Evolutionary conservation across 176 grass and related monocot species (phyloP).

Genomic region (Triticum dicoccoides): DNA sequence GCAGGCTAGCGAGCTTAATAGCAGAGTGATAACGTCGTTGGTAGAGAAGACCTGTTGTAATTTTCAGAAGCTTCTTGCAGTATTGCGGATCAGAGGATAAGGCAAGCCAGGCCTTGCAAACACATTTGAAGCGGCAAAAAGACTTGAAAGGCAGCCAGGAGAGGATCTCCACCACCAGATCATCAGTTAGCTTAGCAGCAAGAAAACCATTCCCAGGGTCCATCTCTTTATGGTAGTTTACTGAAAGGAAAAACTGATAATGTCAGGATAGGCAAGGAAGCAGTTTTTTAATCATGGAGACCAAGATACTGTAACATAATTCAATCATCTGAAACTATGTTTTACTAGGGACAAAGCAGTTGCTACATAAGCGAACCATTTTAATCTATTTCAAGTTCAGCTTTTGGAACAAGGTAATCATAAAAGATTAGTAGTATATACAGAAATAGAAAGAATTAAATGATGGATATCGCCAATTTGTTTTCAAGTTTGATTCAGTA

Average conservation of each 20-base stretch:
- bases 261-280: background rate
- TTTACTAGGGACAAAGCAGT: background rate
- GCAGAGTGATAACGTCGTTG: background rate
- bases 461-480: background rate
- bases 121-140: slow-evolving; percentile 15
- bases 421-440: background rate
- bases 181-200: slow-evolving; percentile 13
- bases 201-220: background rate
- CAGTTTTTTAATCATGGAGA: background rate
- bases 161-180: slow-evolving; percentile 45
- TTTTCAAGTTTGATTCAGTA: background rate
- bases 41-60: slow-evolving; percentile 40
- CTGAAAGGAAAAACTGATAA: background rate
- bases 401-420: background rate
- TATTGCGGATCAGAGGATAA: slow-evolving; percentile 43
- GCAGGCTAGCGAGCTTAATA: too few species aligned
- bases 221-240: background rate
- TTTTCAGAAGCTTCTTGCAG: slow-evolving; percentile 21
- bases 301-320: background rate
- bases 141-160: slow-evolving; percentile 39
- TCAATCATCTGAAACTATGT: background rate
- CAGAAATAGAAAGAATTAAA: background rate
- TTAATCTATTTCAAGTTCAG: background rate
- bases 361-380: background rate
- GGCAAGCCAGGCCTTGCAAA: slow-evolving; percentile 37